Percentiles rank a stretch among this genome's conserved stretches.
Conservation (phyloP, 257 asterid genomes). For the Solanum paucissectum region DNA sequence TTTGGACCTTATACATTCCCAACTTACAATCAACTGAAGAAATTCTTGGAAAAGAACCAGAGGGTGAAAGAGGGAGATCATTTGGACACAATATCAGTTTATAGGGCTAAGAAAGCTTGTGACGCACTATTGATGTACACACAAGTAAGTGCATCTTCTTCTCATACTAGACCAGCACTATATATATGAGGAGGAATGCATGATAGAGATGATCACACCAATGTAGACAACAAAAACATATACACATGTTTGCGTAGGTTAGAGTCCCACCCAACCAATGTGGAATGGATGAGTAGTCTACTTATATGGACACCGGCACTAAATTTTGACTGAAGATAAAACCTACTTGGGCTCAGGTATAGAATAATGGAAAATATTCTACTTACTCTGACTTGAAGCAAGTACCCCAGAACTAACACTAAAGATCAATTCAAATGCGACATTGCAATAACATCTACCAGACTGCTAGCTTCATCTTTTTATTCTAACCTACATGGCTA, state of each 20-base stretch:
- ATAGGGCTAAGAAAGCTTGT: neutral
- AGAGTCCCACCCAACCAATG: neutral
- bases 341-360: neutral
- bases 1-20: neutral
- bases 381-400: neutral
- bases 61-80: neutral
- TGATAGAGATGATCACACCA: neutral
- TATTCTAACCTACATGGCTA: neutral
- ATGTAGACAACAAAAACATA: neutral
- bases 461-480: neutral
- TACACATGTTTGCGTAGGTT: neutral
- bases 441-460: neutral
- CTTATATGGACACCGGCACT: neutral
- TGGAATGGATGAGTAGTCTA: neutral
- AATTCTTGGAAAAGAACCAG: neutral
- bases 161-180: neutral
- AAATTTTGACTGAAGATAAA: neutral
- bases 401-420: too few relatives aligned
- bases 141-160: neutral
- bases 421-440: neutral
- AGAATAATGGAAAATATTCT: neutral
- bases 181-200: neutral
- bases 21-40: neutral
- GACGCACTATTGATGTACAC: neutral
- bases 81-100: neutral